Evolutionary conservation across 2,329 filamentous ascomycete genomes (phyloP).

Genomic region (Didymella exigua): DNA sequence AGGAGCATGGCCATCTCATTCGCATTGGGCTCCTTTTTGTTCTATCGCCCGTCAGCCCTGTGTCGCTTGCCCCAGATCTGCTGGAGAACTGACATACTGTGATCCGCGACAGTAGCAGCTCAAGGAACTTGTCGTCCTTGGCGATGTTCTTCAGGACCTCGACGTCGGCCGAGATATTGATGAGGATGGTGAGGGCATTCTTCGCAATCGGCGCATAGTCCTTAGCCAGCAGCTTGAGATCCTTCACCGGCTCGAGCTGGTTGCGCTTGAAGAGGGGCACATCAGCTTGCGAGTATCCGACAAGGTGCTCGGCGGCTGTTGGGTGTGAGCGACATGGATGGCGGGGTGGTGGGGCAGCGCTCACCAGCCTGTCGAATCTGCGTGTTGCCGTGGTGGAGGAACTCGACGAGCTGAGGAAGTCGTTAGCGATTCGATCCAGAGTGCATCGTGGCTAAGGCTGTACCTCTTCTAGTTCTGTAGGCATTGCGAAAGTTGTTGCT

Average conservation of each 20-base stretch:
- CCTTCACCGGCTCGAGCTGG: constrained; percentile 77
- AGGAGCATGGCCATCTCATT: constrained; percentile 89
- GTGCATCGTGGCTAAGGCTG: background rate
- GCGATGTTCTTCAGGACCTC: constrained; percentile 76
- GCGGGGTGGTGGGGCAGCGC: constrained; percentile 36
- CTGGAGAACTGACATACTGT: constrained; percentile 67
- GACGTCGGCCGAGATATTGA: constrained; percentile 80
- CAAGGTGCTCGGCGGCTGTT: constrained; percentile 79
- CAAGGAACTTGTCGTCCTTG: constrained; percentile 80
- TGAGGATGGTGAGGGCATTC: constrained; percentile 86
- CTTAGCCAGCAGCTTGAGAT: constrained; percentile 83
- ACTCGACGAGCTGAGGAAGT: constrained; percentile 75
- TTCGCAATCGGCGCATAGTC: constrained; percentile 92
- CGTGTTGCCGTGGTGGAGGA: constrained; percentile 89
- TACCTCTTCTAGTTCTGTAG: constrained; percentile 58
- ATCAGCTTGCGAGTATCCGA: constrained; percentile 79
- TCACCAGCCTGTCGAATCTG: constrained; percentile 82
- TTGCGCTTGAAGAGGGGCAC: constrained; percentile 83
- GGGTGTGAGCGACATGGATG: constrained; percentile 24
- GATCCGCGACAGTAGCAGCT: constrained; percentile 72
- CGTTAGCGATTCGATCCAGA: background rate
- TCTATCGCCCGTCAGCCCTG: constrained; percentile 52
- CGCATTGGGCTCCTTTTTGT: constrained; percentile 76
- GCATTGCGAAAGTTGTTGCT: constrained; percentile 46
- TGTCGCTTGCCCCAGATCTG: background rate